These are phyloP conservation scores for Aspergillus floridensis DNA, from an alignment of 2,329 filamentous ascomycete genomes.

Conservation along the genomic window DNA sequence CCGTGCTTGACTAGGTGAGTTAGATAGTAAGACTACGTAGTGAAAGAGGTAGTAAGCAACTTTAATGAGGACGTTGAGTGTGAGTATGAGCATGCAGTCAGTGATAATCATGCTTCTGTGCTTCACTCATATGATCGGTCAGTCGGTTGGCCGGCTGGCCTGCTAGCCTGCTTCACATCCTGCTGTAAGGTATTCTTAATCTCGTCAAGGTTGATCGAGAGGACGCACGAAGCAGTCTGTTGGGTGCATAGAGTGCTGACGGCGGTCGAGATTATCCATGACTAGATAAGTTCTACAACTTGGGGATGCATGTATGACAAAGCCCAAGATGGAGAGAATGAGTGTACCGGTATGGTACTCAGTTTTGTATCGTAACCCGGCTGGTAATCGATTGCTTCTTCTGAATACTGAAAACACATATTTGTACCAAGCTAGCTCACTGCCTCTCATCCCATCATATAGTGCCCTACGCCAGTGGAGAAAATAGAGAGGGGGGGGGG, in stretches of 20 bases:
- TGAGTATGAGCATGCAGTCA: no score
- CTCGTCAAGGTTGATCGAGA: not conserved
- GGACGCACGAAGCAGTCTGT: slow-evolving; percentile 4
- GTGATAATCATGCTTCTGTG: not conserved
- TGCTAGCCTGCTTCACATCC: slow-evolving; percentile 1
- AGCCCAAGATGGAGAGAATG: no score
- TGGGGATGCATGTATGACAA: no score
- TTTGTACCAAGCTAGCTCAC: no score
- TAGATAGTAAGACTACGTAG: no score
- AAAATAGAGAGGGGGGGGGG: not conserved
- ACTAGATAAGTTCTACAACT: not conserved
- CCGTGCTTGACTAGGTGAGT: not conserved
- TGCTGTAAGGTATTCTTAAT: slow-evolving; percentile 9
- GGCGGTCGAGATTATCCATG: not conserved
- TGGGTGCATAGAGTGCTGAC: slow-evolving; percentile 8
- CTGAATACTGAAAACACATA: no score
- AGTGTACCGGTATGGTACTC: not conserved
- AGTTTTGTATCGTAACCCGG: not conserved
- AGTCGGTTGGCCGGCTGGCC: not conserved
- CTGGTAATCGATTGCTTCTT: no score
- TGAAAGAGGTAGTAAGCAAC: no score
- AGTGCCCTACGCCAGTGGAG: no score
- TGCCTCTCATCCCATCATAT: no score
- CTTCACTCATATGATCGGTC: not conserved
- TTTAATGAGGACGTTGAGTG: no score